Percentiles rank a stretch among this genome's conserved stretches.
These are phyloP conservation scores for Aspergillaceae sp. DNA, from an alignment of 2,329 filamentous ascomycete genomes.

Conservation along the genomic window DNA sequence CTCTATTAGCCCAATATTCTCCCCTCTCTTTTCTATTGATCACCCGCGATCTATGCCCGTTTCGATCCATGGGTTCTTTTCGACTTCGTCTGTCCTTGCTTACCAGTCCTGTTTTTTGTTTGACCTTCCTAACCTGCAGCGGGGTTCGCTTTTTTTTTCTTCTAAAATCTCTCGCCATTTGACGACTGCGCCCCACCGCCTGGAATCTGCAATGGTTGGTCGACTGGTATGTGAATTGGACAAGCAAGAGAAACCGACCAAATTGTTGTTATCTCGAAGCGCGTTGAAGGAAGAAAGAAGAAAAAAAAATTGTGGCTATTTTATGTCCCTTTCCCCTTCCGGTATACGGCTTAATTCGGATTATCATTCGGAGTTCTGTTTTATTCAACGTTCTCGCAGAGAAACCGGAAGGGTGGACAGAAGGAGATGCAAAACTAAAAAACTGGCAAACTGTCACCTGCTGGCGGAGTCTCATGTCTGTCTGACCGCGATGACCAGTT, in stretches of 20 bases:
- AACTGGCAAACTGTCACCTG: slow-evolving; percentile 16
- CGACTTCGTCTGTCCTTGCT: slow-evolving; percentile 1
- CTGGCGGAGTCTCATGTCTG: slow-evolving; percentile 11
- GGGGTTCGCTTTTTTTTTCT: too few relatives aligned
- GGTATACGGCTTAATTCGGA: slow-evolving; percentile 9
- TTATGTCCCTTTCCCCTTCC: slow-evolving; percentile 19
- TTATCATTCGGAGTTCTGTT: slow-evolving; percentile 7
- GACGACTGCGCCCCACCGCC: neutral
- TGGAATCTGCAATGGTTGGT: slow-evolving; percentile 1
- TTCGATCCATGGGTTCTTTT: slow-evolving; percentile 22
- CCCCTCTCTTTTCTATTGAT: slow-evolving; percentile 20
- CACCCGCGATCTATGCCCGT: slow-evolving; percentile 18
- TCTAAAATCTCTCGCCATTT: too few relatives aligned
- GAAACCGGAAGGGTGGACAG: slow-evolving; percentile 17
- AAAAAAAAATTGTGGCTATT: slow-evolving; percentile 22
- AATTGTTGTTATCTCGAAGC: slow-evolving; percentile 19
- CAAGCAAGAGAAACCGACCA: neutral
- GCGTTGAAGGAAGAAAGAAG: slow-evolving; percentile 10
- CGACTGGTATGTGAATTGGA: slow-evolving; percentile 2
- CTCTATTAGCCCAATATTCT: slow-evolving; percentile 27
- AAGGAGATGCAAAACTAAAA: slow-evolving; percentile 23
- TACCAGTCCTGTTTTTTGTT: slow-evolving; percentile 5
- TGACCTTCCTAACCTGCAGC: slow-evolving; percentile 1
- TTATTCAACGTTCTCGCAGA: slow-evolving; percentile 6
- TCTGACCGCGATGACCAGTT: slow-evolving; percentile 9